Conservation (phyloP, 306 rosid species). For the Sophora flavescens region DNA sequence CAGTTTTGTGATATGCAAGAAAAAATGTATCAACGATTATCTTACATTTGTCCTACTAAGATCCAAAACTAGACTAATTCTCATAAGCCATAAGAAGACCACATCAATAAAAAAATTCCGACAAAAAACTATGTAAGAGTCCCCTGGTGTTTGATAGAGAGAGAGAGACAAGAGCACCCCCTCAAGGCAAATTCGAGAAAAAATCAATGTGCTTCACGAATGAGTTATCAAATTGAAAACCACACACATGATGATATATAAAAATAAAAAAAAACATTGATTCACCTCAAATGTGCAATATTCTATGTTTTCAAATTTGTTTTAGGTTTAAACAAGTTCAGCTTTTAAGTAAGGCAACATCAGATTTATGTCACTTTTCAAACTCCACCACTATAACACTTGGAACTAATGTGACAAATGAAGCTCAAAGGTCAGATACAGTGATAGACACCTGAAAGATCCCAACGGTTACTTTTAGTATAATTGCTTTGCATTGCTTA, state of each 20-base stretch:
- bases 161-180: not conserved
- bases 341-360: not conserved
- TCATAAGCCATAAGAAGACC: constrained; percentile 4
- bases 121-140: not conserved
- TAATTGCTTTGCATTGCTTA: not conserved
- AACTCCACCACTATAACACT: constrained; percentile 1
- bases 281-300: not conserved
- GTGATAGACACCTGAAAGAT: not conserved
- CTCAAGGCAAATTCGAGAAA: not conserved
- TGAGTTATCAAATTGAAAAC: not conserved
- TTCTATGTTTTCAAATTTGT: not conserved
- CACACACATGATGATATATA: not conserved
- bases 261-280: not conserved
- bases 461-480: constrained; percentile 12
- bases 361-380: constrained; percentile 6
- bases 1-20: not conserved
- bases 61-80: constrained; percentile 26
- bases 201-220: not conserved
- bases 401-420: not conserved
- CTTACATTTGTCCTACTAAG: not conserved
- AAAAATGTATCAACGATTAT: constrained; percentile 10
- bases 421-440: constrained; percentile 31
- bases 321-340: constrained; percentile 27
- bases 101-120: not conserved
- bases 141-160: not conserved